Evolutionary conservation across 208 protist genomes (phyloP), one percentile per base, ranked within the genome.

Genomic region (Wallacemonas sp.): DNA sequence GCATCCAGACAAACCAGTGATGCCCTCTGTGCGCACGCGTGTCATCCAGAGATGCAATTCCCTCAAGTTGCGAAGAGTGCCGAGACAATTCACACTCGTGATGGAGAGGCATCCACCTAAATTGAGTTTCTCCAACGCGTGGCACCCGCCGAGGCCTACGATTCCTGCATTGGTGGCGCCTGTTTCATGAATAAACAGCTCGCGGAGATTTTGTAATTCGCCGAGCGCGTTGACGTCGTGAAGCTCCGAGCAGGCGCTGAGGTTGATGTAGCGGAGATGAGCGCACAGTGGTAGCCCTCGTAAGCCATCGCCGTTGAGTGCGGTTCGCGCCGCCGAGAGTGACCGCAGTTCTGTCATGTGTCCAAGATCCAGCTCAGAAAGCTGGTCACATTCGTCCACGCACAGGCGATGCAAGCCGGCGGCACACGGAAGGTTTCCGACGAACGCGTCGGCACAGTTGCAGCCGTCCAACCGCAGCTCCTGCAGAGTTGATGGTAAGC

Each of bases 21-120:
- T 81, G 22, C 76, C 83, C 25, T 65, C 45, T 16, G 77, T 74
- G 2, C 63, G 75, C 7, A 89, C 76, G 22, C 57, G 74, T 2
- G 83, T 89, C 48, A 68, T 82, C 66, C 79, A 89, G 1, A 89
- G 65, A 71, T 89, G 79, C 12, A 89, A 46, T 23, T 89, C 79
- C 55, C 73, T 59, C 25, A 89, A 49, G 7, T 33, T 28, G 1
- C 36, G n/a, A 46, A 89, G 45, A 0, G 31, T 22, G 3, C 65
- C 46, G 0, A 89, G 57, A 46, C 49, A 65, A 64, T 86, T 89
- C 22, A 86, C 74, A 61, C 86, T 50, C 3, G 76, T 81, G n/a
- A 89, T 61, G n/a, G 61, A 46, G 20, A 65, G 36, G 48, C 83
- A 86, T 23, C 82, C 74, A 23, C 74, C 74, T 20, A 89, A 61